These are phyloP conservation scores for Dictyostelium purpureum DNA, from an alignment of 78 protist species.

Conservation along the genomic window DNA sequence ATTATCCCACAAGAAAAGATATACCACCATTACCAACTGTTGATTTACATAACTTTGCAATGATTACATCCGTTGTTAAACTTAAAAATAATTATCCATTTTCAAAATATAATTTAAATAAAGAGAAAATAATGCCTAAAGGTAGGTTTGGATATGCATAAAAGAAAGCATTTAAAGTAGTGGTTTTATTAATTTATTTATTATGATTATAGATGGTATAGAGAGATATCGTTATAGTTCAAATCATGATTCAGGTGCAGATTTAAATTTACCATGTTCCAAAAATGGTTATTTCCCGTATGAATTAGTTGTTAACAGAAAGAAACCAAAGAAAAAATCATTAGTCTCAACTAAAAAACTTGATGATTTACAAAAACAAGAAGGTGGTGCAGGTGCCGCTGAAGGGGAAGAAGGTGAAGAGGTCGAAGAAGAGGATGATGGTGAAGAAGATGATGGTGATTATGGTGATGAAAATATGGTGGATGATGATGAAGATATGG, in stretches of 20 bases:
- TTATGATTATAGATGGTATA: background rate
- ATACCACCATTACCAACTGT: background rate
- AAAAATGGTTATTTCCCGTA: conserved; percentile 7
- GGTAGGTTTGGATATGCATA: background rate
- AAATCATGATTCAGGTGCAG: background rate
- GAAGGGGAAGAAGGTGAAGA: background rate
- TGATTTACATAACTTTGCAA: background rate
- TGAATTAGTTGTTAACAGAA: conserved; percentile 1
- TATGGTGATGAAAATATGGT: background rate
- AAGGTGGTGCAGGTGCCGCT: background rate
- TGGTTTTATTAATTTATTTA: background rate
- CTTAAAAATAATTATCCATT: background rate
- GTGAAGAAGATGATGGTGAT: background rate
- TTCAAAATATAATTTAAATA: conserved; percentile 1
- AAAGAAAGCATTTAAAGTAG: background rate
- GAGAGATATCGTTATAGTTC: background rate
- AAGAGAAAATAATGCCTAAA: background rate
- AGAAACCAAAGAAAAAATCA: background rate
- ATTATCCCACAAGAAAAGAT: background rate
- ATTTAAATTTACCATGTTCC: background rate
- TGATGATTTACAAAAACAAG: background rate
- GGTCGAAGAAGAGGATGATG: background rate
- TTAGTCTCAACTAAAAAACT: background rate
- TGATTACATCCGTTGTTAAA: background rate
- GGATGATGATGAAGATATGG: background rate